phyloP scores from a whole-genome alignment of 495 filamentous ascomycete species.

The Penicillium waksmanii region DNA sequence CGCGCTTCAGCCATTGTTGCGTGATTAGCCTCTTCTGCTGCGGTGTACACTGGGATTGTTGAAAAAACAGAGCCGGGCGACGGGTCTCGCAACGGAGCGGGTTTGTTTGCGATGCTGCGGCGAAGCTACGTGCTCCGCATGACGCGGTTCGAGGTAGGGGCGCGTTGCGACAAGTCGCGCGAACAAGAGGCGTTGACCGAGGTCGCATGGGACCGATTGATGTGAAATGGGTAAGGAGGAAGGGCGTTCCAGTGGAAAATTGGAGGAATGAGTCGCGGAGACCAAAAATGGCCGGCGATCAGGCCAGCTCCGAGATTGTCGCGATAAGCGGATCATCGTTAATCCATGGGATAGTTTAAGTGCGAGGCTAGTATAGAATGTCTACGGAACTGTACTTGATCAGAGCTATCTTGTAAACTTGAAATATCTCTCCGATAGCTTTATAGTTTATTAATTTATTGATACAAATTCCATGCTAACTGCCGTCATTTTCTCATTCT shows the following conservation, averaged over 20 bases:
- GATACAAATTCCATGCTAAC: no score
- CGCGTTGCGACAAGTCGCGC: conserved; percentile 28
- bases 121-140: conserved; percentile 34
- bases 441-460: no score
- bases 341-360: conserved; percentile 12
- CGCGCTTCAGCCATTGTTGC: conserved; percentile 51
- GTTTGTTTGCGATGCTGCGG: conserved; percentile 29
- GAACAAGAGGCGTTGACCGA: conserved; percentile 28
- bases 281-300: neutral
- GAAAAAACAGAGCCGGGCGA: conserved; percentile 21
- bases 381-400: no score
- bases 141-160: conserved; percentile 16
- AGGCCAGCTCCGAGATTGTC: conserved; percentile 27
- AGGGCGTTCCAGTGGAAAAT: no score
- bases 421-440: no score
- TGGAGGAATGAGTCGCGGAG: no score
- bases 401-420: no score
- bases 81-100: conserved; percentile 14
- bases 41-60: neutral
- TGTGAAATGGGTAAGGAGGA: neutral
- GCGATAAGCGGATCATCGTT: conserved; percentile 36
- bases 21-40: conserved; percentile 53
- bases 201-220: conserved; percentile 35
- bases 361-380: no score
- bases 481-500: no score